Conservation (phyloP, 1,284 basidiomycete genomes). For the Retiboletus flavoniger region DNA sequence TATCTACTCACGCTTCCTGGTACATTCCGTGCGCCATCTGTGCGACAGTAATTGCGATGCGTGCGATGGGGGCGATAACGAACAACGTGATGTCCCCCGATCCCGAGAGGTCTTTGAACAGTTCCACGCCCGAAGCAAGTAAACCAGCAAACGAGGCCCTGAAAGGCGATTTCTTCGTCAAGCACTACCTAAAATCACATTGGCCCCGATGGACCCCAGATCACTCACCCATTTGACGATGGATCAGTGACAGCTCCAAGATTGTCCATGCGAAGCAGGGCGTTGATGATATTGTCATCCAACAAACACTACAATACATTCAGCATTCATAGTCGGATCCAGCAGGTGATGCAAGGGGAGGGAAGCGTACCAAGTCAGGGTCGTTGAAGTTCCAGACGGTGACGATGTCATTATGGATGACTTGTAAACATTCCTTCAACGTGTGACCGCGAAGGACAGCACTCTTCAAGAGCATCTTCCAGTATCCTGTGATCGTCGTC, state of each 20-base stretch:
- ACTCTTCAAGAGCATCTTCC: slow-evolving; percentile 28
- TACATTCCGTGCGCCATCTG: slow-evolving; percentile 3
- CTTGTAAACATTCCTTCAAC: slow-evolving; percentile 19
- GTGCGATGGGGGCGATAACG: background rate
- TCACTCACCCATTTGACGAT: background rate
- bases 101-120: background rate
- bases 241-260: slow-evolving; percentile 10
- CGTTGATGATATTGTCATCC: slow-evolving; percentile 8
- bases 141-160: slow-evolving; percentile 1
- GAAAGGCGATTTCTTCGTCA: background rate
- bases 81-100: background rate
- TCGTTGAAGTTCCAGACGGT: slow-evolving; percentile 34
- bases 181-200: too few species aligned
- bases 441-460: slow-evolving; percentile 20
- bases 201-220: background rate
- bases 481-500: slow-evolving; percentile 25
- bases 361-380: slow-evolving; percentile 18
- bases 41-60: slow-evolving; percentile 12
- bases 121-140: background rate
- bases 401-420: slow-evolving; percentile 29
- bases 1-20: slow-evolving; percentile 10
- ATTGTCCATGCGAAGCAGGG: slow-evolving; percentile 7
- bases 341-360: background rate
- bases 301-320: slow-evolving; percentile 6
- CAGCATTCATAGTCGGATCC: background rate